Conservation (phyloP, 768 basidiomycete genomes). For the Boletales sp. region DNA sequence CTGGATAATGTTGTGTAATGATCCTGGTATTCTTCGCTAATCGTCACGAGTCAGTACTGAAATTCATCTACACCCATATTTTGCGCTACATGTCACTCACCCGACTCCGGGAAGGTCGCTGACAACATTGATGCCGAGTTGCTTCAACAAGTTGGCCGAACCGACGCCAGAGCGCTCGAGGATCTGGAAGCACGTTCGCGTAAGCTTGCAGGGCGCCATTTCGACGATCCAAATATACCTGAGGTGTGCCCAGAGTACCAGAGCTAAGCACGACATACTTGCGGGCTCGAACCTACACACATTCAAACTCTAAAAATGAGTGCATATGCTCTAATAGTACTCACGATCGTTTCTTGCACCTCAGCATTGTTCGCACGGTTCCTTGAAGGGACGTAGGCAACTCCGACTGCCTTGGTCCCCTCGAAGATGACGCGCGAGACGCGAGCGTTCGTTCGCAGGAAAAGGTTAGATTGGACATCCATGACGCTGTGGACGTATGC, state of each 20-base stretch:
- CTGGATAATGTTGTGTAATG: constrained; percentile 69
- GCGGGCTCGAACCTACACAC: constrained; percentile 45
- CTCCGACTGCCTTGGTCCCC: constrained; percentile 67
- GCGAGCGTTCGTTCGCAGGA: constrained; percentile 60
- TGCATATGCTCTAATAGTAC: background rate
- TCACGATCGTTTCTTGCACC: constrained; percentile 54
- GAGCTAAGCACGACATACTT: constrained; percentile 64
- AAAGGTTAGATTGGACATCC: constrained; percentile 66
- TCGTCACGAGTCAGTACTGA: constrained; percentile 2
- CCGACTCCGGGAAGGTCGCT: constrained; percentile 71
- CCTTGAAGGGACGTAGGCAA: constrained; percentile 62
- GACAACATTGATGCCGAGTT: constrained; percentile 57
- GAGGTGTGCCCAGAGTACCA: constrained; percentile 68
- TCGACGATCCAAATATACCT: constrained; percentile 18
- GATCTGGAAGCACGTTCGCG: constrained; percentile 36
- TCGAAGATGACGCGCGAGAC: constrained; percentile 71
- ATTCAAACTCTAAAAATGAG: background rate
- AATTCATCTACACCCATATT: background rate
- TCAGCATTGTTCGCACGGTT: constrained; percentile 52
- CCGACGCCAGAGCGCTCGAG: constrained; percentile 73
- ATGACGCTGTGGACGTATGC: constrained; percentile 70
- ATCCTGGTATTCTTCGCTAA: constrained; percentile 68
- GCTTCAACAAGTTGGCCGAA: constrained; percentile 47
- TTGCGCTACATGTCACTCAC: constrained; percentile 31
- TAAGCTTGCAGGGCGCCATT: background rate